Conservation (phyloP, 1,139 yeast genomes). For the Geotrichum klebahnii region DNA sequence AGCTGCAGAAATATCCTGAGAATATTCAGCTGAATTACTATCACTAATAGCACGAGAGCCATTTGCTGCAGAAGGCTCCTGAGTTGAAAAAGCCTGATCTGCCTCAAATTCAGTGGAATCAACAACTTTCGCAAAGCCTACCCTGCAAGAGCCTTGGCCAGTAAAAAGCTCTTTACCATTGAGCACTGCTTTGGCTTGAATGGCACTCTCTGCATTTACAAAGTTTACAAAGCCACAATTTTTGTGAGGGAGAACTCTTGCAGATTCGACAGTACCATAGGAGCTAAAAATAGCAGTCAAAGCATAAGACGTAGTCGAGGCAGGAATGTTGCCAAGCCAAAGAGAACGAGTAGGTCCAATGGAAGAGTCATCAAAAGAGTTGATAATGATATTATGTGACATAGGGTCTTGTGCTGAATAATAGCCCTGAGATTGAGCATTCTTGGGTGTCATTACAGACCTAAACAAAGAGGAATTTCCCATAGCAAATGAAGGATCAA, state of each 20-base stretch:
- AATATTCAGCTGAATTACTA: neutral
- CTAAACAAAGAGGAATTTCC: constrained; percentile 17
- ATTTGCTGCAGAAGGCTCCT: neutral
- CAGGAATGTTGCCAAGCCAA: constrained; percentile 73
- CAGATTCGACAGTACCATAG: constrained; percentile 55
- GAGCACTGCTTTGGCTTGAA: constrained; percentile 68
- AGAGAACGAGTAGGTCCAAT: constrained; percentile 75
- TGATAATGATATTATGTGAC: constrained; percentile 22
- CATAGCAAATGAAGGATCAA: constrained; percentile 23
- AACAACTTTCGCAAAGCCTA: constrained; percentile 42
- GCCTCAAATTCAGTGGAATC: constrained; percentile 17
- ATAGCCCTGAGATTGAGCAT: constrained; percentile 12
- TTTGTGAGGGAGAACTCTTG: constrained; percentile 53
- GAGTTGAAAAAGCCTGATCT: neutral
- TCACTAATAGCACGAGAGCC: neutral
- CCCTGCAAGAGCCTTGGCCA: constrained; percentile 48
- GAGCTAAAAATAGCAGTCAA: constrained; percentile 47
- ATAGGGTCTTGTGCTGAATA: constrained; percentile 17
- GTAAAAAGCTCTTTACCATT: constrained; percentile 79
- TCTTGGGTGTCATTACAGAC: constrained; percentile 2
- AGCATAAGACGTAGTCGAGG: constrained; percentile 45
- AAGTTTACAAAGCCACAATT: constrained; percentile 72
- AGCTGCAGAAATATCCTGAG: constrained; percentile 1
- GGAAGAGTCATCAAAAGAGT: constrained; percentile 57
- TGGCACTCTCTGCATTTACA: constrained; percentile 65